These are phyloP conservation scores for Aspergillus diversus DNA, from an alignment of 495 filamentous ascomycete genomes.

Conservation along the genomic window DNA sequence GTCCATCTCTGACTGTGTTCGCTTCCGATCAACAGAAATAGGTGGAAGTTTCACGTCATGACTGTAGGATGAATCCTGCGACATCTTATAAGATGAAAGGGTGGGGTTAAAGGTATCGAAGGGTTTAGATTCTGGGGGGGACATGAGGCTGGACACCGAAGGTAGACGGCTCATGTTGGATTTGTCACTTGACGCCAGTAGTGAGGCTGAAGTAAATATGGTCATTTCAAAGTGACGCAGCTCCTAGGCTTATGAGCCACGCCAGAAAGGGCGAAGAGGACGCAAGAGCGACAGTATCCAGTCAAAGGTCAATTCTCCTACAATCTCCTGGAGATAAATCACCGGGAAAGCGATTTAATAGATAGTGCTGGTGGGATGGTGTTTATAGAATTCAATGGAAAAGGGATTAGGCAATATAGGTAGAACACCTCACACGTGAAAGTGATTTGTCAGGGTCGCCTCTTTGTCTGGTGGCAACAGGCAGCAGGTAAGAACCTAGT, in stretches of 20 bases:
- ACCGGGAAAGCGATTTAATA: constrained; percentile 5
- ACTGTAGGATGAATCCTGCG: constrained; percentile 34
- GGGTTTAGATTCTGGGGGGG: constrained; percentile 68
- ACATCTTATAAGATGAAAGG: constrained; percentile 39
- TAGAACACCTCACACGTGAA: constrained; percentile 32
- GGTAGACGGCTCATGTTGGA: constrained; percentile 55
- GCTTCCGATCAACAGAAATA: constrained; percentile 53
- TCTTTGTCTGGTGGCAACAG: constrained; percentile 44
- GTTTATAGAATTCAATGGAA: constrained; percentile 49
- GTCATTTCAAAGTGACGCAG: constrained; percentile 29
- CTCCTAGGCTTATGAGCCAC: background rate
- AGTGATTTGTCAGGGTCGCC: constrained; percentile 46
- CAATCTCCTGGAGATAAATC: constrained; percentile 12
- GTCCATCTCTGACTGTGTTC: constrained; percentile 53
- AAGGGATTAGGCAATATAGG: constrained; percentile 28
- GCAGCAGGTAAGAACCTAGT: constrained; percentile 25
- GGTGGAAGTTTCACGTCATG: constrained; percentile 52
- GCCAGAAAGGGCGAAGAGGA: background rate
- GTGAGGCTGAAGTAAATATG: constrained; percentile 29
- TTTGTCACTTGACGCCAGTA: constrained; percentile 30
- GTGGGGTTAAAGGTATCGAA: constrained; percentile 61
- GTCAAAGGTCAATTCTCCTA: constrained; percentile 6
- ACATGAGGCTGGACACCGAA: constrained; percentile 68
- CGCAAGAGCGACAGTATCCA: constrained; percentile 1
- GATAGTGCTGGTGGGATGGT: constrained; percentile 31